phyloP scores from a whole-genome alignment of 306 rosid genomes.

The Quercus wislizeni region DNA sequence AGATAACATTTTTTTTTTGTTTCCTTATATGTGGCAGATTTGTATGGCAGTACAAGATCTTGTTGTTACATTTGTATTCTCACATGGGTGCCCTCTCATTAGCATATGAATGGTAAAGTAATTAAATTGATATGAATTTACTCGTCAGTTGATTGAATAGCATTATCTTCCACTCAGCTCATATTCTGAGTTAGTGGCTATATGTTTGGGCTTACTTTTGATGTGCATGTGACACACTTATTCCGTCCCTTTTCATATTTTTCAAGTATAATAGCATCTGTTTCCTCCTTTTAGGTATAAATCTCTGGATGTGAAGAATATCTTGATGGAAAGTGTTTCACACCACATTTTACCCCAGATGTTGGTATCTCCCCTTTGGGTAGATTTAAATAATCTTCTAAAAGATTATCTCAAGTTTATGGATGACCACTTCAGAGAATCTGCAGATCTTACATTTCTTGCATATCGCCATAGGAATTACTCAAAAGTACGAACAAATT shows the following conservation, averaged over 20 bases:
- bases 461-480: constrained; percentile 95
- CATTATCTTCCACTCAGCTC: neutral
- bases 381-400: constrained; percentile 55
- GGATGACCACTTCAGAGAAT: constrained; percentile 97
- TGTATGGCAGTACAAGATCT: constrained; percentile 75
- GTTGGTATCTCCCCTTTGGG: constrained; percentile 87
- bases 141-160: neutral
- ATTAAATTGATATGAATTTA: constrained; percentile 6
- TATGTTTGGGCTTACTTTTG: neutral
- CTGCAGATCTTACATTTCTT: constrained; percentile 92
- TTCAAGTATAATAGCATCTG: constrained; percentile 11
- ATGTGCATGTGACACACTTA: neutral
- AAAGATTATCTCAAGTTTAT: constrained; percentile 91
- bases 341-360: constrained; percentile 94
- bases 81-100: constrained; percentile 74
- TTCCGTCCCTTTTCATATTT: constrained; percentile 6
- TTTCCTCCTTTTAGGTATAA: constrained; percentile 65
- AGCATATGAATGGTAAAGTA: constrained; percentile 76
- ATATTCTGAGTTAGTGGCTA: neutral
- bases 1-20: constrained; percentile 8
- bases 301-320: constrained; percentile 87
- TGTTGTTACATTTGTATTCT: constrained; percentile 74
- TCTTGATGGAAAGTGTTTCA: constrained; percentile 80
- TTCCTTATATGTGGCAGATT: constrained; percentile 50
- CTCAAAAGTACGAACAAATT: constrained; percentile 63